phyloP scores from a whole-genome alignment of 768 basidiomycete genomes.

The Pholiota microspora region DNA sequence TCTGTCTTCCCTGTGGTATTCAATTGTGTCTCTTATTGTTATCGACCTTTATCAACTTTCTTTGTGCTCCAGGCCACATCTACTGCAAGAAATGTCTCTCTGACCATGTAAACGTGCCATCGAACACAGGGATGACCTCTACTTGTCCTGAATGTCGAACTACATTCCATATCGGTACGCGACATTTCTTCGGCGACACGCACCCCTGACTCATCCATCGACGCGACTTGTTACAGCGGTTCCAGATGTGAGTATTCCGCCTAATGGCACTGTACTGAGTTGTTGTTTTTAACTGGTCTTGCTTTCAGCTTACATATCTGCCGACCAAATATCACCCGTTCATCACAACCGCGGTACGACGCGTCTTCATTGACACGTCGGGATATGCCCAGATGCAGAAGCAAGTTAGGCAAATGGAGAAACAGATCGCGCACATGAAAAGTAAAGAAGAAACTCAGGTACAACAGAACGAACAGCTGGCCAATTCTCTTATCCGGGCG shows the following conservation, averaged over 20 bases:
- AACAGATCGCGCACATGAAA: constrained; percentile 7
- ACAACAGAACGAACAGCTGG: neutral
- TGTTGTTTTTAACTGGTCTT: neutral
- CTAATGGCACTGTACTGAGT: neutral
- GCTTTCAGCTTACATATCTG: constrained; percentile 40
- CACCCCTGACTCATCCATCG: neutral
- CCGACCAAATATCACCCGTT: constrained; percentile 50
- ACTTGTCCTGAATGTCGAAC: constrained; percentile 60
- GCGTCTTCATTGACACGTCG: constrained; percentile 45
- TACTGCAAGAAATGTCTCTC: constrained; percentile 61
- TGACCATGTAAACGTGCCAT: constrained; percentile 34
- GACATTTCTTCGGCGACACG: constrained; percentile 2
- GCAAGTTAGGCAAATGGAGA: constrained; percentile 35
- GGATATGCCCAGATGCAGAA: constrained; percentile 23
- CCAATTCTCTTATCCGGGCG: neutral
- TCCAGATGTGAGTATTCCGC: constrained; percentile 24
- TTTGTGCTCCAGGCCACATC: constrained; percentile 48
- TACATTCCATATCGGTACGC: constrained; percentile 51
- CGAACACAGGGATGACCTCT: constrained; percentile 33
- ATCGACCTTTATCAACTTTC: neutral
- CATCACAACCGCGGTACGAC: constrained; percentile 42
- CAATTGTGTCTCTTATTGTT: neutral
- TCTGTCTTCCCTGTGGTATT: constrained; percentile 63
- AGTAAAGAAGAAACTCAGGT: neutral
- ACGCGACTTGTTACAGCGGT: constrained; percentile 17